Base-by-base conservation (phyloP, 2,329 filamentous ascomycete species). In the Exophiala oligosperma region DNA sequence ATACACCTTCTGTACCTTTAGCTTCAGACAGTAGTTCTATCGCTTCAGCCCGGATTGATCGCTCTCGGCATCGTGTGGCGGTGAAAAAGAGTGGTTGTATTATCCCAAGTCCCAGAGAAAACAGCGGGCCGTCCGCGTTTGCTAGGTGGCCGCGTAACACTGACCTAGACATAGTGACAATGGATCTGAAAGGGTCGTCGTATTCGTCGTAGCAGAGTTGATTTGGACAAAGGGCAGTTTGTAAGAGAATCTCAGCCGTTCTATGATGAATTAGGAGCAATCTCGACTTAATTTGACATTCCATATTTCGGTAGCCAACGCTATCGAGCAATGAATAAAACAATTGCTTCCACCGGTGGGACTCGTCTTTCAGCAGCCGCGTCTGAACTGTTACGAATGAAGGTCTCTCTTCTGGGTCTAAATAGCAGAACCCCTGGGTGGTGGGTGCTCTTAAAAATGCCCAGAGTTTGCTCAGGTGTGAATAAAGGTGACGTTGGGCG, bases 141-240 rank as follows among this genome's bases (percentile, higher is more conserved):
- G 23, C 26, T 29, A 12, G 21, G 17, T 23, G 47, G 47, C 32
- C 14, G 26, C 32, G 9, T 28, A 49, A 2, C 24, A 49, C 24
- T 23, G 47, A 49, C 47, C 2, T 24, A 49, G 47, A 49, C 23
- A 49, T 28, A 12, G 28, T 29, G 17, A 49, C 17, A 29, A 49
- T 49, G 17, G 32, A 29, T 24, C 23, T 24, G 29, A 49, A 49
- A 29, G 23, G 32, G 32, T 49, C 47, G 47, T 49, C 47, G 17
- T 49, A 29, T 29, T 49, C 47, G 11, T 49, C 47, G 47, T 49
- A 49, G 47, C 47, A 49, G 47, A 49, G 47, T 29, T 49, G 21
- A 28, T 49, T 12, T 29, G 47, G 47, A 28, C 17, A 49, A 28
- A 49, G 47, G 26, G 47, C 47, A 1, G 47, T 49, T 29, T 24